Percentiles rank a stretch among this genome's conserved stretches.
These are phyloP conservation scores for Tuber magnatum DNA, from an alignment of 495 filamentous ascomycete species.

Conservation along the genomic window DNA sequence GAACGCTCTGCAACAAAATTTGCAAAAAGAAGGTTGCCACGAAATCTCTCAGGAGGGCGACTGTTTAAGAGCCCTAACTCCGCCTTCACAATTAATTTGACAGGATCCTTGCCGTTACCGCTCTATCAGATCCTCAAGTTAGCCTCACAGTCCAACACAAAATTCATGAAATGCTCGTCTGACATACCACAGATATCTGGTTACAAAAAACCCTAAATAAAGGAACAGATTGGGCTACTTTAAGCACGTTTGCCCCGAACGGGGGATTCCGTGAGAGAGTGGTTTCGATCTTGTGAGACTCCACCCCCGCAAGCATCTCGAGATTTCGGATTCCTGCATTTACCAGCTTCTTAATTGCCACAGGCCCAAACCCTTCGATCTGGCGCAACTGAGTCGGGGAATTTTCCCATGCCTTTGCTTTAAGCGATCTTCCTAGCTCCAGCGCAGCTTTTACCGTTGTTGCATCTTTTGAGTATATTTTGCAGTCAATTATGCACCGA, in stretches of 20 bases:
- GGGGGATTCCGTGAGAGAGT: constrained; percentile 73
- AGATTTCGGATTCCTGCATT: constrained; percentile 63
- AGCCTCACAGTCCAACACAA: background rate
- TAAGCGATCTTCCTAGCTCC: constrained; percentile 69
- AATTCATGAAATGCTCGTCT: background rate
- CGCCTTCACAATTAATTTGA: constrained; percentile 57
- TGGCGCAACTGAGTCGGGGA: constrained; percentile 80
- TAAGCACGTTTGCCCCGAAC: constrained; percentile 65
- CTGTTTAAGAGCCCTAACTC: constrained; percentile 69
- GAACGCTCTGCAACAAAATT: constrained; percentile 72
- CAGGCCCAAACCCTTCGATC: constrained; percentile 71
- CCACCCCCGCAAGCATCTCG: constrained; percentile 59
- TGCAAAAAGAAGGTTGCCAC: constrained; percentile 56
- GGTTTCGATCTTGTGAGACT: constrained; percentile 66
- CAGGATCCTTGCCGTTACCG: constrained; percentile 40
- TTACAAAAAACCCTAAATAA: constrained; percentile 54
- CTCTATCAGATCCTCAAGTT: constrained; percentile 3
- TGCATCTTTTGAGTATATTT: constrained; percentile 60
- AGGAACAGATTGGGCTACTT: constrained; percentile 63
- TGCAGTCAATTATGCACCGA: constrained; percentile 80
- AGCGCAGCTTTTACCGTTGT: constrained; percentile 61
- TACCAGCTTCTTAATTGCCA: constrained; percentile 68
- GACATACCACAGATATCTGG: constrained; percentile 31
- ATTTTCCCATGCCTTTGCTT: constrained; percentile 78
- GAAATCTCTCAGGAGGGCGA: constrained; percentile 54